Evolutionary conservation across 176 grass and related monocot genomes (phyloP), one percentile per base, ranked within the genome.

Genomic region (Juncus effusus): DNA sequence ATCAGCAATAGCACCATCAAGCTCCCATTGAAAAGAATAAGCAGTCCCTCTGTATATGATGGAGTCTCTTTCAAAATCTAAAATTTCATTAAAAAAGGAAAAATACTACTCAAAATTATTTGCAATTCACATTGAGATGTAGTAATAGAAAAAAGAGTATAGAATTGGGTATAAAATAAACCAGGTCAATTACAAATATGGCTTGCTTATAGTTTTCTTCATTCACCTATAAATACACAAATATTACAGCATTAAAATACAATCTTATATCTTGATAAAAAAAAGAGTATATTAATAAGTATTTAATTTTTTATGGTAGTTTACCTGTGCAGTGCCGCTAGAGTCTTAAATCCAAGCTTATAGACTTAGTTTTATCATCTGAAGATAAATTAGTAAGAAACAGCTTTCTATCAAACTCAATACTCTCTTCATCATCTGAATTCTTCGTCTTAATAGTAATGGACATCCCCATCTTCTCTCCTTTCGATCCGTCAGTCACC

Each of bases 331-430:
- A 77, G 92, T 97, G 75, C 94, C 94, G 73, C 88, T 70, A 59
- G 88, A 97, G 83, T 60, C 94, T 73, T 61, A 97, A 83, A 92
- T 97, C 88, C 80, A 97, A 89, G 78, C 94, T 92, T 77, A 97
- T 92, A 3, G 93, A 92, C 82, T 96, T 96, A 56, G 85, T 79
- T 64, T 84, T 97, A 47, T 5, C 9, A 6, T 47, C 9, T 65
- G 85, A 81, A 9, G 69, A 72, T 36, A 82, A 73, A 77, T 91
- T 88, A 2, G 88, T 80, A 80, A 87, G 75, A 78, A 92, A 89
- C 42, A 97, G 16, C 68, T 78, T 78, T 79, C 69, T 61, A 28
- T 88, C 80, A 7, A 80, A 56, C 55, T 82, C 56, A 42, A 84
- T 81, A 11, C 59, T 75, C 56, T 86, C 88, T 66, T 51, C 62